Conservation (phyloP, 208 protist genomes). For the Acanthamoeba healyi region DNA sequence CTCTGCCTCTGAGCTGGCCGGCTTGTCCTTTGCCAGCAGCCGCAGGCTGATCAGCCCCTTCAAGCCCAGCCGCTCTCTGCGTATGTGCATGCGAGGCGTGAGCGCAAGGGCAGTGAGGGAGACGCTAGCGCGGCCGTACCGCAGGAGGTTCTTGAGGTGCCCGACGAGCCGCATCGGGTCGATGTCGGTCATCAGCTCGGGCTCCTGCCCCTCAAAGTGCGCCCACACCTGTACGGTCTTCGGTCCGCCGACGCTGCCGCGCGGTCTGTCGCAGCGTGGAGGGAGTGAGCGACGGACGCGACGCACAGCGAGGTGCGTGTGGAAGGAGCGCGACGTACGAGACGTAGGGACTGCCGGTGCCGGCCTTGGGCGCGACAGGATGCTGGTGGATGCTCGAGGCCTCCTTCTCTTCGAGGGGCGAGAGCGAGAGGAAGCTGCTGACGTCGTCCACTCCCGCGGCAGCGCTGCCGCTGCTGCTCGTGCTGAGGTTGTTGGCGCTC, state of each 20-base stretch:
- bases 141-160: conserved; percentile 1
- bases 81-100: not conserved
- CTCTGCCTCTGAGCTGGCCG: not conserved
- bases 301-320: not conserved
- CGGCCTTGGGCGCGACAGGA: not conserved
- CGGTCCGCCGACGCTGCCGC: no score
- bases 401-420: not conserved
- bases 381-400: not conserved
- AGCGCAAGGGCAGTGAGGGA: no score
- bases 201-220: not conserved
- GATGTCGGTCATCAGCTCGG: conserved; percentile 12
- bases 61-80: conserved; percentile 6
- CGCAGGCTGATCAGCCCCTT: conserved; percentile 40
- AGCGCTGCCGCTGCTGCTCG: no score
- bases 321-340: not conserved
- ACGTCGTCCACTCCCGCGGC: not conserved
- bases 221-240: not conserved
- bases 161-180: not conserved
- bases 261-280: not conserved
- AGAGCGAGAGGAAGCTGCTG: conserved; percentile 36
- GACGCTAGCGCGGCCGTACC: no score
- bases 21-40: not conserved
- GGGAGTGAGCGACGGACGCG: not conserved
- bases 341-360: not conserved
- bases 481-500: no score